Evolutionary conservation across 352 stramenopile genomes (phyloP).

Genomic region (Phytophthora sp.): DNA sequence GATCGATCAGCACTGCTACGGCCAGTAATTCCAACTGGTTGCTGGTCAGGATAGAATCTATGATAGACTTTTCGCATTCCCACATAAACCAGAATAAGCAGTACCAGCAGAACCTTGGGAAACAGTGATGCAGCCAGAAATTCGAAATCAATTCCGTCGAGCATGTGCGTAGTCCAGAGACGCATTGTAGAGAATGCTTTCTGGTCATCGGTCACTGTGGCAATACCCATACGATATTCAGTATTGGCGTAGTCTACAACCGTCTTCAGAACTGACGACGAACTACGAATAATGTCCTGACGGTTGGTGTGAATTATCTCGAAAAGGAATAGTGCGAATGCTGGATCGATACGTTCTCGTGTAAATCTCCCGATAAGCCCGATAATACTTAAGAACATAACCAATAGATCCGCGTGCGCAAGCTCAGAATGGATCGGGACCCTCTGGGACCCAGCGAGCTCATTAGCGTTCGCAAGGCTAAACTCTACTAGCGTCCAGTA

Average conservation of each 20-base stretch:
- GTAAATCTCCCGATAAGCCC: constrained; percentile 28
- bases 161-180: constrained; percentile 29
- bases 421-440: constrained; percentile 32
- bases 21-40: constrained; percentile 1
- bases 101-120: constrained; percentile 17
- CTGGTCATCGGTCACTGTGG: constrained; percentile 17
- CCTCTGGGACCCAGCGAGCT: constrained; percentile 7
- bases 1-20: constrained; percentile 17
- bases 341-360: constrained; percentile 39
- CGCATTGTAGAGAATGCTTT: constrained; percentile 17
- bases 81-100: constrained; percentile 18
- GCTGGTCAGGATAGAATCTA: constrained; percentile 14
- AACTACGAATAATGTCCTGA: neutral
- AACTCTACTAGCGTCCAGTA: constrained; percentile 42
- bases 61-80: constrained; percentile 25
- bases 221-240: constrained; percentile 26
- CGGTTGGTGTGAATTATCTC: constrained; percentile 28
- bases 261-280: neutral
- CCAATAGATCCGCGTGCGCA: constrained; percentile 39
- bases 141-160: constrained; percentile 23
- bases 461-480: constrained; percentile 15
- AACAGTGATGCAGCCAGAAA: constrained; percentile 21
- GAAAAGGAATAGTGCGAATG: constrained; percentile 34
- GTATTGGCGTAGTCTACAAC: constrained; percentile 7
- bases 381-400: constrained; percentile 37